Conservation (phyloP, 1,284 basidiomycete genomes). For the Leccinum pachyderme region DNA sequence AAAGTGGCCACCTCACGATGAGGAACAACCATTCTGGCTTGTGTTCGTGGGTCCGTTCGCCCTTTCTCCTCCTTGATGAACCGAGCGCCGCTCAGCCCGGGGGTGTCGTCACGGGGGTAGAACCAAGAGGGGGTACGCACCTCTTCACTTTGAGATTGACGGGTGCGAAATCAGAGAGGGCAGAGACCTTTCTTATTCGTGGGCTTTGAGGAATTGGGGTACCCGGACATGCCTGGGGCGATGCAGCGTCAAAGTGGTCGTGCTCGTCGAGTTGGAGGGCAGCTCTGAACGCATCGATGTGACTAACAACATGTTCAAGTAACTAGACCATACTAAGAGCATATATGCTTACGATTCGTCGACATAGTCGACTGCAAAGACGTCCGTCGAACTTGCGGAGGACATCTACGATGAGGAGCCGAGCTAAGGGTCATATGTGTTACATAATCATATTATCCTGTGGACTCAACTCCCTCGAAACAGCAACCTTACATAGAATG, state of each 20-base stretch:
- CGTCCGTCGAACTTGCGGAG: constrained; percentile 2
- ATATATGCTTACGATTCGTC: constrained; percentile 60
- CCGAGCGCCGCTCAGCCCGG: constrained; percentile 2
- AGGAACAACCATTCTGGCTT: constrained; percentile 80
- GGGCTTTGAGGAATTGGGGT: constrained; percentile 33
- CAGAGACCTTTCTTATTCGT: constrained; percentile 73
- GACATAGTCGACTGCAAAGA: constrained; percentile 55
- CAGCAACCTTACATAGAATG: no score
- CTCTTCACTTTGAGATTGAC: constrained; percentile 78
- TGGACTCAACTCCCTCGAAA: no score
- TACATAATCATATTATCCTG: constrained; percentile 24
- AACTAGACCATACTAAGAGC: background rate
- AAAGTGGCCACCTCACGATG: constrained; percentile 83
- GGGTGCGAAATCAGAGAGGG: constrained; percentile 91
- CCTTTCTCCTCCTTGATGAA: constrained; percentile 46
- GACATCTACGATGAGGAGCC: constrained; percentile 13
- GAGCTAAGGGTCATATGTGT: constrained; percentile 8
- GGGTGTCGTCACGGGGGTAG: background rate
- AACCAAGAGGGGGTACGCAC: constrained; percentile 36
- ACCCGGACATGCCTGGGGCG: constrained; percentile 25
- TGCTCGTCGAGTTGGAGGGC: constrained; percentile 65
- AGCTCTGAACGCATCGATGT: constrained; percentile 69
- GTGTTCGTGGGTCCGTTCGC: constrained; percentile 45
- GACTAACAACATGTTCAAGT: constrained; percentile 42
- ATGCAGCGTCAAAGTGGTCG: constrained; percentile 39